Base-by-base conservation (phyloP, 768 basidiomycete species). In the Termitomyces sp. region DNA sequence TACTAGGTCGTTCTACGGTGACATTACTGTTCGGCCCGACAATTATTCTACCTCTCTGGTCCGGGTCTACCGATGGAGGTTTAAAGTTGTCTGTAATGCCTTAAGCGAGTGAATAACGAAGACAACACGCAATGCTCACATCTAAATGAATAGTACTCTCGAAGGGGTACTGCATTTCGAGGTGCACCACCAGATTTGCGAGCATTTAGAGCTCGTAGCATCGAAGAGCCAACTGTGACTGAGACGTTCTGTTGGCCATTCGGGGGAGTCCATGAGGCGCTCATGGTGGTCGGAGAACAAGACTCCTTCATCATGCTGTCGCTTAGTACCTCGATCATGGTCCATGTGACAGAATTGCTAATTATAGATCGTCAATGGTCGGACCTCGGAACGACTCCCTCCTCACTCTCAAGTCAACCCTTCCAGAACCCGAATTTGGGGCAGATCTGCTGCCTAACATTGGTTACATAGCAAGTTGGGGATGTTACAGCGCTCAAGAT, bases 141-240 rank as follows among this genome's bases (percentile, higher is more conserved):
- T 63, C 87, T 79, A 65, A 92, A 82, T n/a, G 87, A 84, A 68
- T 87, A 89, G 70, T 89, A 89, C 62, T 89, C 86, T 53, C 82
- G 50, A 83, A 27, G 86, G 84, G 55, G 83, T 72, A 56, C 77
- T 77, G 37, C 10, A 64, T 76, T 67, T 30, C 70, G 70, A 6
- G 79, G 71, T 1, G 75, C 73, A 27, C 82, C 83, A 65, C 84
- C 85, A 24, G 82, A 81, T 67, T 85, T 88, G 65, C 89, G 84
- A 10, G 86, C 83, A 68, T 85, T 89, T 67, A 92, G 78, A 4
- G 85, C 81, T 56, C 82, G 79, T n/a, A 72, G 72, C 46, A 91
- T 77, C 1, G 89, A 88, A 0, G 76, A 65, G 22, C 89, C 89
- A 4, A 54, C 27, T 10, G 40, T 54, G 54, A 90, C 77, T 50